phyloP scores from a whole-genome alignment of 441 rosid genomes.

The Flueggea neowawraea region DNA sequence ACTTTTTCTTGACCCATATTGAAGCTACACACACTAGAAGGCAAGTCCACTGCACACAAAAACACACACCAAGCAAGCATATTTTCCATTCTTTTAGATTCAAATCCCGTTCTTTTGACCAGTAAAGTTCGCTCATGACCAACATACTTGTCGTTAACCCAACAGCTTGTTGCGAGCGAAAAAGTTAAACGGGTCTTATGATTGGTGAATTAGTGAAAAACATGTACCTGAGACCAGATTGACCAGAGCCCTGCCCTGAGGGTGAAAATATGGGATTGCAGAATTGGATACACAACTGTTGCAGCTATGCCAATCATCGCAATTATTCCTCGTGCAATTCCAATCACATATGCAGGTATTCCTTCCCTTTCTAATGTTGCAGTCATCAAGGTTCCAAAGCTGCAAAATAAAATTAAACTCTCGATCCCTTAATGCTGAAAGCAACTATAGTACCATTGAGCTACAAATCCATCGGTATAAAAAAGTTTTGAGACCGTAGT shows the following conservation, averaged over 20 bases:
- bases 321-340: conserved; percentile 70
- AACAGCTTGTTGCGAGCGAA: no score
- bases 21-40: conserved; percentile 65
- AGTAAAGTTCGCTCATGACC: no score
- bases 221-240: conserved; percentile 74
- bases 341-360: conserved; percentile 60
- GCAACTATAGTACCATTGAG: no score
- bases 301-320: conserved; percentile 75
- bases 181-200: neutral
- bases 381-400: conserved; percentile 86
- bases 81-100: neutral
- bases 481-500: no score
- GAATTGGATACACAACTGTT: conserved; percentile 59
- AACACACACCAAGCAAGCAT: neutral
- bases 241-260: conserved; percentile 92
- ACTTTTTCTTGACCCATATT: conserved; percentile 41
- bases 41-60: conserved; percentile 59
- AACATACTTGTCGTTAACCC: no score
- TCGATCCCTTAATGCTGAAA: neutral
- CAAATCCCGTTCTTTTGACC: no score
- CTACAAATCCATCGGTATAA: no score
- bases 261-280: conserved; percentile 51
- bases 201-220: neutral
- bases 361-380: conserved; percentile 83
- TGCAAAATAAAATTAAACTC: conserved; percentile 16